Conservation (phyloP, 2,329 filamentous ascomycete species). For the Anthostomella pinea region DNA sequence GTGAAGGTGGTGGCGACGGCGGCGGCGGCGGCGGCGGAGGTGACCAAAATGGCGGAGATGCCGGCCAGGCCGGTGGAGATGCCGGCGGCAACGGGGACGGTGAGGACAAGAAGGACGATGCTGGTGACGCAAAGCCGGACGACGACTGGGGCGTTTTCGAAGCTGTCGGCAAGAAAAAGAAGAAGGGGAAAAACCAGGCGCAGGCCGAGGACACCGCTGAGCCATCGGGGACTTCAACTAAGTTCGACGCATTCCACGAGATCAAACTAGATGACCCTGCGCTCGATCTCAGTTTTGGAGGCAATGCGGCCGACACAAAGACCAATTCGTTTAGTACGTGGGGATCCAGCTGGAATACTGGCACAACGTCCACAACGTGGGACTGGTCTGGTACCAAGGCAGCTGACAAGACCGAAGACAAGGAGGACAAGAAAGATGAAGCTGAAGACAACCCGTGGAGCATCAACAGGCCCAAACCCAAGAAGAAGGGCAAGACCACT, state of each 20-base stretch:
- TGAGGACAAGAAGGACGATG: slow-evolving; percentile 39
- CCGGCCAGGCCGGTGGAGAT: slow-evolving; percentile 28
- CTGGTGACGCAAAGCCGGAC: slow-evolving; percentile 27
- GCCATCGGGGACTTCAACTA: slow-evolving; percentile 31
- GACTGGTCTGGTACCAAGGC: slow-evolving; percentile 38
- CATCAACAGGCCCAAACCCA: slow-evolving; percentile 45
- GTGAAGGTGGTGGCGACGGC: slow-evolving; percentile 29
- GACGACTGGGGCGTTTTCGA: slow-evolving; percentile 47
- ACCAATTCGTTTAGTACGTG: slow-evolving; percentile 53
- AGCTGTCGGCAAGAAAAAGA: slow-evolving; percentile 47
- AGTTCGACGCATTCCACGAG: slow-evolving; percentile 61
- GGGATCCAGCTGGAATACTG: slow-evolving; percentile 59
- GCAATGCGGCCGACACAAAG: slow-evolving; percentile 36
- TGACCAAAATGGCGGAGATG: slow-evolving; percentile 34
- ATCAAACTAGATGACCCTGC: slow-evolving; percentile 63
- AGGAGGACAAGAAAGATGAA: slow-evolving; percentile 41
- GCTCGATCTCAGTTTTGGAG: slow-evolving; percentile 53
- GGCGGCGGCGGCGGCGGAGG: slow-evolving; percentile 31
- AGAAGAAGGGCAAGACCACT: slow-evolving; percentile 46
- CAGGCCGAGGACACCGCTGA: slow-evolving; percentile 28
- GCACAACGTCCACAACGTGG: slow-evolving; percentile 41
- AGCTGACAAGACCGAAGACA: slow-evolving; percentile 34
- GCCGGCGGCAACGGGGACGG: slow-evolving; percentile 32
- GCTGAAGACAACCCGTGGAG: slow-evolving; percentile 50
- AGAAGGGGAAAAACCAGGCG: slow-evolving; percentile 52